Conservation (phyloP, 2,329 filamentous ascomycete genomes). For the Fusarium subglutinans region DNA sequence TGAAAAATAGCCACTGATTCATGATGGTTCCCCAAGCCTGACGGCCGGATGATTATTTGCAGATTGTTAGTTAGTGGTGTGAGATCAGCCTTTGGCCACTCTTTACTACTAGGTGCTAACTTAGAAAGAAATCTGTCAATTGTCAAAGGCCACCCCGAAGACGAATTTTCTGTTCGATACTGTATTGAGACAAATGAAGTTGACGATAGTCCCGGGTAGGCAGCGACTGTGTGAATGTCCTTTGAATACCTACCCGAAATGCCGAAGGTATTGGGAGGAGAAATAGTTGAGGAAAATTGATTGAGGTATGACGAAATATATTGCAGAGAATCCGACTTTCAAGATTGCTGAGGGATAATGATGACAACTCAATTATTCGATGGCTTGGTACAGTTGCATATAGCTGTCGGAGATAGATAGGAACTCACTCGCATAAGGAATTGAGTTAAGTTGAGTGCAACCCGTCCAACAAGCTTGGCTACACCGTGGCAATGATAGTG, state of each 20-base stretch:
- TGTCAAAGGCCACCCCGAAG: slow-evolving; percentile 10
- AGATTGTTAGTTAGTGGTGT: not conserved
- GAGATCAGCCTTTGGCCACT: not conserved
- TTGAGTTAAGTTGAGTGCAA: slow-evolving; percentile 35
- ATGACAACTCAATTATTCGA: slow-evolving; percentile 17
- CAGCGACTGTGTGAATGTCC: not conserved
- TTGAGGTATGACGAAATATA: slow-evolving; percentile 18
- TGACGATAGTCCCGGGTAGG: slow-evolving; percentile 16
- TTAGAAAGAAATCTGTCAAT: not conserved
- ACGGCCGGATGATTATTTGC: slow-evolving; percentile 2
- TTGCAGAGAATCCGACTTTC: not conserved
- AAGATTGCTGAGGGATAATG: slow-evolving; percentile 20
- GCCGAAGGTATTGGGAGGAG: not conserved
- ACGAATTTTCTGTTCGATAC: slow-evolving; percentile 10
- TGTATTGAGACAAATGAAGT: not conserved
- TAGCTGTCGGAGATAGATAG: slow-evolving; percentile 14
- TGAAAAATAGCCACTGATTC: not conserved
- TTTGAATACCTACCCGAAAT: not conserved
- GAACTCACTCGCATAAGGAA: slow-evolving; percentile 9
- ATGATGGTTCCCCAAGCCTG: not conserved
- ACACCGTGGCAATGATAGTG: slow-evolving; percentile 33
- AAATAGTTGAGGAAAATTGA: not conserved
- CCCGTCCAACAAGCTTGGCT: slow-evolving; percentile 16
- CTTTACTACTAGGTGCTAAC: not conserved
- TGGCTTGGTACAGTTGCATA: not conserved